A percentile compares a stretch with the other conserved stretches of the same genome.
phyloP scores from a whole-genome alignment of 2,329 filamentous ascomycete species.

The Diaporthe vexans region DNA sequence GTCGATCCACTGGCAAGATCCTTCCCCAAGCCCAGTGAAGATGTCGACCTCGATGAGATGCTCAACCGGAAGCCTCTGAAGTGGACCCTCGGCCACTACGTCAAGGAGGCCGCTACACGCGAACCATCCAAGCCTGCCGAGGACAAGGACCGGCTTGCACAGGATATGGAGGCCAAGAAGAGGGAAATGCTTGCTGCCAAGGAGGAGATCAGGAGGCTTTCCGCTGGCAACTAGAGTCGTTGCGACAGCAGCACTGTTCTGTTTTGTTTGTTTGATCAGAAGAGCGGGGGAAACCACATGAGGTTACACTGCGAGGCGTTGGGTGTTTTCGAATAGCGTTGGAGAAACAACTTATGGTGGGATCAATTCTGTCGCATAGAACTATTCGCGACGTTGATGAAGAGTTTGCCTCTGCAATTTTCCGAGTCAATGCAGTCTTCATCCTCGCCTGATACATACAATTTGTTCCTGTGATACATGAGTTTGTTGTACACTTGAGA shows the following conservation, averaged over 20 bases:
- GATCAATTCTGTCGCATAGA: too few relatives aligned
- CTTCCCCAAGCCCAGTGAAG: conserved; percentile 57
- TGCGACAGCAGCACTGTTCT: not conserved
- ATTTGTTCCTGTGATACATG: not conserved
- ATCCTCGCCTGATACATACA: not conserved
- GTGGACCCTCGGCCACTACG: conserved; percentile 57
- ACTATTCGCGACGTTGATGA: not conserved
- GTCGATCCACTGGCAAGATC: conserved; percentile 54
- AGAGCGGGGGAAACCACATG: conserved; percentile 7
- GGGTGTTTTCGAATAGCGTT: not conserved
- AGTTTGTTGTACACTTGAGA: not conserved
- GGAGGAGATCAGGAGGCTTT: conserved; percentile 43
- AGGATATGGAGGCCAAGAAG: conserved; percentile 63
- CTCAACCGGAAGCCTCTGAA: conserved; percentile 57
- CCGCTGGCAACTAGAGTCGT: conserved; percentile 14
- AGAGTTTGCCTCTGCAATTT: not conserved
- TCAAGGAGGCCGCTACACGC: conserved; percentile 47
- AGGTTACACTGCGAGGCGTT: conserved; percentile 24
- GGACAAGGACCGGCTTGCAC: conserved; percentile 53
- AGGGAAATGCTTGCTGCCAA: conserved; percentile 59
- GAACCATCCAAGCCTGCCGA: conserved; percentile 46
- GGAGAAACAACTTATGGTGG: not conserved
- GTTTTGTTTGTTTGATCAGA: not conserved
- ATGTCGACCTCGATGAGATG: conserved; percentile 59
- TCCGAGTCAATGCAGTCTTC: conserved; percentile 14